Conservation (phyloP, 805 yeast genomes). For the Kurtzmaniella cleridarum region DNA sequence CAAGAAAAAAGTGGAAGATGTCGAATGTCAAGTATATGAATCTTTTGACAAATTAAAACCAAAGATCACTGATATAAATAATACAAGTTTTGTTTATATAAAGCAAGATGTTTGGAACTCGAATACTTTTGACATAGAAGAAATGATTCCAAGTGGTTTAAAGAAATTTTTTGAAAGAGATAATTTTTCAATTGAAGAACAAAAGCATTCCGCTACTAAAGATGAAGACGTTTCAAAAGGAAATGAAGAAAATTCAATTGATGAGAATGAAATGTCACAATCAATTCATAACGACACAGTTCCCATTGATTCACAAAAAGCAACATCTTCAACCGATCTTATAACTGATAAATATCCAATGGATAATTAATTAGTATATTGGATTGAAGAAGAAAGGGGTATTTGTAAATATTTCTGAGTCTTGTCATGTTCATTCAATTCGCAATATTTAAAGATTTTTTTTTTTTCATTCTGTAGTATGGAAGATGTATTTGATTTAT, state of each 20-base stretch:
- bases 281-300: not conserved
- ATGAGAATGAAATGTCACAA: constrained; percentile 1
- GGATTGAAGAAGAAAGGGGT: no score
- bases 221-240: constrained; percentile 2
- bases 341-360: no score
- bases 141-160: constrained; percentile 7
- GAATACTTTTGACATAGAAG: not conserved
- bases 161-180: constrained; percentile 13
- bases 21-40: constrained; percentile 13
- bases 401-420: no score
- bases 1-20: constrained; percentile 13
- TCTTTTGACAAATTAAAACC: constrained; percentile 1
- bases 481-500: no score
- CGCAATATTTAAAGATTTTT: no score
- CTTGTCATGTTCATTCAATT: no score
- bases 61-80: constrained; percentile 4
- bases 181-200: constrained; percentile 7
- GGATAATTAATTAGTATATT: no score
- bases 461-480: no score
- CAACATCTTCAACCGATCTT: no score
- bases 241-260: constrained; percentile 1
- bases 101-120: constrained; percentile 7
- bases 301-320: no score
- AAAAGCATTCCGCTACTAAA: not conserved
- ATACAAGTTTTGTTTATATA: constrained; percentile 13